These are phyloP conservation scores for Cystofilobasidium capitatum DNA, from an alignment of 768 basidiomycete genomes.

Conservation along the genomic window DNA sequence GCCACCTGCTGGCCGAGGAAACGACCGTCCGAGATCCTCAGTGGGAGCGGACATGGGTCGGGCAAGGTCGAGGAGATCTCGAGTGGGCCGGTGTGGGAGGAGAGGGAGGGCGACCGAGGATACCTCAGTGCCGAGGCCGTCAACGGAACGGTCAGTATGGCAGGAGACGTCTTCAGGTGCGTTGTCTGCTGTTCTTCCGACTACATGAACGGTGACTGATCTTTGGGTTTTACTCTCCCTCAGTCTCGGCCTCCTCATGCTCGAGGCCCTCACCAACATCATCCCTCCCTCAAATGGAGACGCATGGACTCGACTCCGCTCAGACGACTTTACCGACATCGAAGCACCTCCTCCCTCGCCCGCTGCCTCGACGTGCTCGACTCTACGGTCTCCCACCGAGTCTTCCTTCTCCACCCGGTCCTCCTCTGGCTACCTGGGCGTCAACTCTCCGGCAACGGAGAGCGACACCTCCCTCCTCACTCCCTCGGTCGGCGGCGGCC, in stretches of 20 bases:
- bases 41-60: slow-evolving; percentile 18
- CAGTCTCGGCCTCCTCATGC: slow-evolving; percentile 89
- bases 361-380: slow-evolving; percentile 2
- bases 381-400: not conserved
- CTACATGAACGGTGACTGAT: not conserved
- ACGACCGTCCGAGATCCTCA: slow-evolving; percentile 29
- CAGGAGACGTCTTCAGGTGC: slow-evolving; percentile 94
- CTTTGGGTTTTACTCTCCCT: slow-evolving; percentile 33
- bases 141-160: slow-evolving; percentile 79
- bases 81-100: slow-evolving; percentile 36
- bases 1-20: slow-evolving; percentile 79
- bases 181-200: slow-evolving; percentile 31
- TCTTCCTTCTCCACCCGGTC: slow-evolving; percentile 2
- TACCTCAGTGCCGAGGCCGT: slow-evolving; percentile 95
- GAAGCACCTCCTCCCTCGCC: slow-evolving; percentile 37
- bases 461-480: not conserved
- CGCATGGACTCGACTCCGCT: slow-evolving; percentile 83
- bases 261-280: slow-evolving; percentile 91
- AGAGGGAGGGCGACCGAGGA: slow-evolving; percentile 92
- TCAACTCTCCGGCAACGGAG: not conserved
- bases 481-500: not conserved
- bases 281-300: slow-evolving; percentile 81
- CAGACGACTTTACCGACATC: slow-evolving; percentile 81
- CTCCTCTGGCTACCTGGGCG: not conserved
- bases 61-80: not conserved